These are phyloP conservation scores for Solanum infundibuliforme DNA, from an alignment of 257 asterid species.

Conservation along the genomic window DNA sequence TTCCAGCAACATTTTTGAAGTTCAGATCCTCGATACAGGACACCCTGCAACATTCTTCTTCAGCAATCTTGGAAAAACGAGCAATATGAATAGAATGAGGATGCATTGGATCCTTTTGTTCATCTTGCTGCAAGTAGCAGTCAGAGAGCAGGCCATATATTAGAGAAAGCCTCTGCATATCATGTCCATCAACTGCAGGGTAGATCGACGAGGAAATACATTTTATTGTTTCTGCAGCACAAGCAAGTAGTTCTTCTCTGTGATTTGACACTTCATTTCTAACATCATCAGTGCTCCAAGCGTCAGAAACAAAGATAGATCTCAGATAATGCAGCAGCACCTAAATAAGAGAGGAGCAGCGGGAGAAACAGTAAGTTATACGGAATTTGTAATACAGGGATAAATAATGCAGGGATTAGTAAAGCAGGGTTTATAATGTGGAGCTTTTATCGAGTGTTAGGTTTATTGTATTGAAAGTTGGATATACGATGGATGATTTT, in stretches of 20 bases:
- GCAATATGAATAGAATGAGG: slow-evolving; percentile 27
- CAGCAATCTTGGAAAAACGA: slow-evolving; percentile 42
- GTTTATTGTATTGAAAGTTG: neutral
- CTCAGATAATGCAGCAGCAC: slow-evolving; percentile 66
- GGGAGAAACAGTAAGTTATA: neutral
- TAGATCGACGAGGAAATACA: slow-evolving; percentile 45
- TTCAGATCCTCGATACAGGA: slow-evolving; percentile 57
- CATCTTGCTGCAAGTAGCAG: slow-evolving; percentile 56
- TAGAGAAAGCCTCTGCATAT: slow-evolving; percentile 74
- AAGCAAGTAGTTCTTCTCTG: slow-evolving; percentile 44
- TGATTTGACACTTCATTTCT: slow-evolving; percentile 46
- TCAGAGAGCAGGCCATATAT: slow-evolving; percentile 67
- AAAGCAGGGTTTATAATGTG: neutral
- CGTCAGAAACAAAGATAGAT: slow-evolving; percentile 62
- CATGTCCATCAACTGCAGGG: slow-evolving; percentile 70
- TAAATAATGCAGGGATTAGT: neutral
- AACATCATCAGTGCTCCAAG: slow-evolving; percentile 67
- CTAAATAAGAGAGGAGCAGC: slow-evolving; percentile 30
- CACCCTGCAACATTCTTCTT: slow-evolving; percentile 66
- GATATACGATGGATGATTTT: neutral
- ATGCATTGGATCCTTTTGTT: slow-evolving; percentile 21
- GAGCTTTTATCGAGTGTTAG: neutral
- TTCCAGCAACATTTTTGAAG: slow-evolving; percentile 72
- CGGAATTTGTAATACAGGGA: neutral
- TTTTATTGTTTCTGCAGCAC: slow-evolving; percentile 57